phyloP scores from a whole-genome alignment of 768 basidiomycete genomes.

The Boletus vermiculosoides region DNA sequence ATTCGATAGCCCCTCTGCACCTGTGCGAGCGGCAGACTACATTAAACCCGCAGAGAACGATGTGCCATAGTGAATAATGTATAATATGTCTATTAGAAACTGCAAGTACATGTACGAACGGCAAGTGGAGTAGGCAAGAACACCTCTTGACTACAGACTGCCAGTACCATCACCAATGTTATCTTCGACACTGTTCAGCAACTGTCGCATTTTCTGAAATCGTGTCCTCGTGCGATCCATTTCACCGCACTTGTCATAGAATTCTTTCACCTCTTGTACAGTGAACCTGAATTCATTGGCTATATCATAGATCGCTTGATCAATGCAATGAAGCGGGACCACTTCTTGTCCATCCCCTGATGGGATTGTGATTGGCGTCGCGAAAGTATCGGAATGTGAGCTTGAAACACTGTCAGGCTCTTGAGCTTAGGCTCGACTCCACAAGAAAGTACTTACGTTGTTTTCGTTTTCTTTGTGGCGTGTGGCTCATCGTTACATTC shows the following conservation, averaged over 20 bases:
- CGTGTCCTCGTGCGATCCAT: slow-evolving; percentile 62
- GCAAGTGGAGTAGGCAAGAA: background rate
- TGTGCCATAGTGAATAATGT: slow-evolving; percentile 25
- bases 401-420: slow-evolving; percentile 3
- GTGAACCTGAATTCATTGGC: slow-evolving; percentile 71
- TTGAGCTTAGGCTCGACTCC: background rate
- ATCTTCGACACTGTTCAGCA: slow-evolving; percentile 32
- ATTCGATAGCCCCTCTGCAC: slow-evolving; percentile 79
- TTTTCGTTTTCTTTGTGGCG: slow-evolving; percentile 43
- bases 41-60: slow-evolving; percentile 68
- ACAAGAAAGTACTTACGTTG: slow-evolving; percentile 34
- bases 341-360: slow-evolving; percentile 7
- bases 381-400: background rate
- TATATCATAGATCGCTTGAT: slow-evolving; percentile 63
- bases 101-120: background rate
- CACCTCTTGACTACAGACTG: slow-evolving; percentile 4
- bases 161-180: slow-evolving; percentile 8
- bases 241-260: slow-evolving; percentile 71
- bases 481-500: slow-evolving; percentile 33
- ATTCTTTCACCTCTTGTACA: slow-evolving; percentile 73
- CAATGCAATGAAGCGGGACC: slow-evolving; percentile 55
- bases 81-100: slow-evolving; percentile 1
- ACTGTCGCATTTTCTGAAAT: slow-evolving; percentile 66
- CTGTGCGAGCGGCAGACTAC: slow-evolving; percentile 66
- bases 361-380: slow-evolving; percentile 2